phyloP scores from a whole-genome alignment of 495 filamentous ascomycete species.

The Penicillium pancosmium region DNA sequence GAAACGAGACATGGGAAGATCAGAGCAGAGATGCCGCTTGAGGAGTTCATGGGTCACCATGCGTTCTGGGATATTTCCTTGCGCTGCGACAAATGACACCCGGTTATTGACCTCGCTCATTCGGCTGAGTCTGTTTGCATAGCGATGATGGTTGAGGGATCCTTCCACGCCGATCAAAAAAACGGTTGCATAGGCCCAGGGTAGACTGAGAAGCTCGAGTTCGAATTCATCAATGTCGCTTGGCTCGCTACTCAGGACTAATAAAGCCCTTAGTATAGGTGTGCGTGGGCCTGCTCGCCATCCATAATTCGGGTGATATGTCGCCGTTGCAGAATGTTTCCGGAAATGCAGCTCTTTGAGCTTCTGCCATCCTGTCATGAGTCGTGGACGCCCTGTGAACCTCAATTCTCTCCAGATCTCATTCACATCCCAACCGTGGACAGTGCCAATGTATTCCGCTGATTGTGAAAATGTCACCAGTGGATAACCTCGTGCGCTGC shows the following conservation, averaged over 20 bases:
- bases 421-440: slow-evolving; percentile 43
- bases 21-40: slow-evolving; percentile 50
- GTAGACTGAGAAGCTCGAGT: slow-evolving; percentile 46
- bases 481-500: slow-evolving; percentile 41
- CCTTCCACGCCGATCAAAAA: slow-evolving; percentile 53
- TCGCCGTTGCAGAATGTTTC: slow-evolving; percentile 48
- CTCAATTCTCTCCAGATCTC: slow-evolving; percentile 32
- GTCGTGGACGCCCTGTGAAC: slow-evolving; percentile 38
- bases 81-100: slow-evolving; percentile 52
- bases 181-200: slow-evolving; percentile 53
- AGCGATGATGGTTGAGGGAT: slow-evolving; percentile 51
- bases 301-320: slow-evolving; percentile 48
- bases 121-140: slow-evolving; percentile 49
- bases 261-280: slow-evolving; percentile 45
- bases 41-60: slow-evolving; percentile 51
- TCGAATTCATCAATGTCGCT: slow-evolving; percentile 56
- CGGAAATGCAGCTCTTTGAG: slow-evolving; percentile 52
- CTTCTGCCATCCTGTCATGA: slow-evolving; percentile 54
- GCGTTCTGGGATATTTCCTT: slow-evolving; percentile 50
- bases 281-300: slow-evolving; percentile 53
- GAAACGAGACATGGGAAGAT: slow-evolving; percentile 47
- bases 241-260: slow-evolving; percentile 49
- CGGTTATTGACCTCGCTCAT: slow-evolving; percentile 52
- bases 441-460: slow-evolving; percentile 38
- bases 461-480: slow-evolving; percentile 44